phyloP scores from a whole-genome alignment of 1,284 basidiomycete species.

The Papiliotrema fonsecae region DNA sequence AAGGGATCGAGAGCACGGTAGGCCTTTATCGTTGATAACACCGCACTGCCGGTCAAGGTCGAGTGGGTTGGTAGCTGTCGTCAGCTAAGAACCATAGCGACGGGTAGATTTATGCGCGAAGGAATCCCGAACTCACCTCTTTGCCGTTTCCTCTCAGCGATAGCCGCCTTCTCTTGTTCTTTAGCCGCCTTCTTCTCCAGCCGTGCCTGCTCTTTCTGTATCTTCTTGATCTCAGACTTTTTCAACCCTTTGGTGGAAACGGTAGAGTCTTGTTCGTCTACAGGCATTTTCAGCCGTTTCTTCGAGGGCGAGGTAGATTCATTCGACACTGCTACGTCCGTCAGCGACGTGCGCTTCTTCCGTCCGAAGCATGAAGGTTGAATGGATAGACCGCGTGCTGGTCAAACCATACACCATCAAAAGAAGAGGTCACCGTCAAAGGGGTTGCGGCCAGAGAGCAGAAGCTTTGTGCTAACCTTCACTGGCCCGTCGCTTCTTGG shows the following conservation, averaged over 20 bases:
- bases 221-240: slow-evolving; percentile 40
- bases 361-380: too few species aligned
- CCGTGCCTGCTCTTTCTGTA: slow-evolving; percentile 34
- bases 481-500: slow-evolving; percentile 33
- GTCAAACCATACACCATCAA: too few species aligned
- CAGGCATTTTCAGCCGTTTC: slow-evolving; percentile 50
- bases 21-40: slow-evolving; percentile 91
- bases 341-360: too few species aligned
- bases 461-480: slow-evolving; percentile 37
- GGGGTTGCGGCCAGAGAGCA: too few species aligned
- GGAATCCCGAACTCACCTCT: slow-evolving; percentile 58
- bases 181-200: slow-evolving; percentile 67
- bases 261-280: slow-evolving; percentile 15
- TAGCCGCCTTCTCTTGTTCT: slow-evolving; percentile 48
- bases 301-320: slow-evolving; percentile 12
- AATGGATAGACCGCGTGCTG: too few species aligned
- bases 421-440: too few species aligned
- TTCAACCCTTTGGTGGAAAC: slow-evolving; percentile 28
- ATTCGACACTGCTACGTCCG: neutral
- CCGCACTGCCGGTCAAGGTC: slow-evolving; percentile 93
- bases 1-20: slow-evolving; percentile 91
- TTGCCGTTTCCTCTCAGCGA: slow-evolving; percentile 63
- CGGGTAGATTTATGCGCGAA: too few species aligned
- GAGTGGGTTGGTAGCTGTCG: slow-evolving; percentile 57
- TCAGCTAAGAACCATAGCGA: too few species aligned